Conservation (phyloP, 2,329 filamentous ascomycete species). For the Hypoxylon rubiginosum region DNA sequence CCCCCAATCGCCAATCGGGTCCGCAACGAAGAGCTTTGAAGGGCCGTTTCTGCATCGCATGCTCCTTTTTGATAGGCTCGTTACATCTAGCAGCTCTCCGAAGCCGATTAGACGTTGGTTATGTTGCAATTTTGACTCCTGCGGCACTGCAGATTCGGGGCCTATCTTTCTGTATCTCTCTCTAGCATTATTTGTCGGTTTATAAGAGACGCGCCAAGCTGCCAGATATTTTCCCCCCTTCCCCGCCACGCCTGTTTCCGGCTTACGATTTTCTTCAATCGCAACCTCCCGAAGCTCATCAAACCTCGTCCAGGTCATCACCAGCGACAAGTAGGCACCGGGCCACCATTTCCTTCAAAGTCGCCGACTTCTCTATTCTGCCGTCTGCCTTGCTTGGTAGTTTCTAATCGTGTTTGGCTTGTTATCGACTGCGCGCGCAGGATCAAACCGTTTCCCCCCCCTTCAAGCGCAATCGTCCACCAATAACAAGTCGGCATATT, state of each 20-base stretch:
- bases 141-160: slow-evolving; percentile 11
- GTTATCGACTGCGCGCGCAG: slow-evolving; percentile 20
- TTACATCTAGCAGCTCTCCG: slow-evolving; percentile 7
- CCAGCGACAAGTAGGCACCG: background rate
- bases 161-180: slow-evolving; percentile 6
- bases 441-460: slow-evolving; percentile 12
- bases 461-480: slow-evolving; percentile 21
- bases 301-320: slow-evolving; percentile 23
- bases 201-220: slow-evolving; percentile 42
- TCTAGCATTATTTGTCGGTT: slow-evolving; percentile 23
- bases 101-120: slow-evolving; percentile 12
- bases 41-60: slow-evolving; percentile 10
- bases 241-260: slow-evolving; percentile 42
- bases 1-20: slow-evolving; percentile 13
- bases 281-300: slow-evolving; percentile 38
- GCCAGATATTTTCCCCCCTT: slow-evolving; percentile 38
- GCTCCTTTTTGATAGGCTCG: slow-evolving; percentile 3
- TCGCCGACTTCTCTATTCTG: slow-evolving; percentile 3
- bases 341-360: slow-evolving; percentile 7
- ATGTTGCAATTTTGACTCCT: slow-evolving; percentile 17
- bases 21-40: slow-evolving; percentile 6
- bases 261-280: slow-evolving; percentile 43
- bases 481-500: slow-evolving; percentile 2
- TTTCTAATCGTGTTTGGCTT: slow-evolving; percentile 15
- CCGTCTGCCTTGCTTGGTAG: slow-evolving; percentile 13